Conservation (phyloP, 1,139 yeast genomes). For the Hanseniaspora gamundiae region DNA sequence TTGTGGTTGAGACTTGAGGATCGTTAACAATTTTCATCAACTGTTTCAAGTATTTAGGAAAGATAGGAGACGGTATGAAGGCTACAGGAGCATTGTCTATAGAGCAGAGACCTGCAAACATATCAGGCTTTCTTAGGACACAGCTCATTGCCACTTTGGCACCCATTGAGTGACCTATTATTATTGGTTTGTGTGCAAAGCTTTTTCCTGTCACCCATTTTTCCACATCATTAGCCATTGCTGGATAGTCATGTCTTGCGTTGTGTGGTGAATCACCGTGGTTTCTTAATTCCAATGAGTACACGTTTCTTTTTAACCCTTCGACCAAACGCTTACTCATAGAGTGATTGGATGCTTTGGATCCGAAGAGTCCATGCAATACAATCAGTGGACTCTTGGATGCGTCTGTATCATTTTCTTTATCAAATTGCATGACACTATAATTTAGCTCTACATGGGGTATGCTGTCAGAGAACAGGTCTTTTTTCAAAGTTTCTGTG, state of each 20-base stretch:
- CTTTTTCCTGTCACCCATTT: constrained; percentile 35
- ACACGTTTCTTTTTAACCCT: constrained; percentile 35
- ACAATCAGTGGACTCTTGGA: constrained; percentile 49
- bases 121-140: constrained; percentile 55
- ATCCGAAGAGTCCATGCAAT: constrained; percentile 85
- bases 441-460: constrained; percentile 35
- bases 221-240: constrained; percentile 79
- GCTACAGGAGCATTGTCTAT: constrained; percentile 89
- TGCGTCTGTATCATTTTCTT: constrained; percentile 15
- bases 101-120: constrained; percentile 52
- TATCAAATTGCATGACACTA: constrained; percentile 27
- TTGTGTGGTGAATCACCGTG: constrained; percentile 86
- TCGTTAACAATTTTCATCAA: constrained; percentile 41
- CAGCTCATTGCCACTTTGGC: constrained; percentile 90
- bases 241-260: constrained; percentile 58
- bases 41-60: constrained; percentile 55
- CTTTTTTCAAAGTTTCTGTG: constrained; percentile 15
- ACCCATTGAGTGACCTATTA: constrained; percentile 96
- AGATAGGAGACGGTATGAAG: constrained; percentile 44
- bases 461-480: constrained; percentile 21
- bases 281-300: constrained; percentile 73
- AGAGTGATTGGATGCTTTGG: constrained; percentile 62
- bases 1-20: constrained; percentile 36
- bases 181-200: constrained; percentile 34
- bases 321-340: constrained; percentile 42